These are phyloP conservation scores for Peniophora sp. DNA, from an alignment of 1,284 basidiomycete genomes.

Conservation along the genomic window DNA sequence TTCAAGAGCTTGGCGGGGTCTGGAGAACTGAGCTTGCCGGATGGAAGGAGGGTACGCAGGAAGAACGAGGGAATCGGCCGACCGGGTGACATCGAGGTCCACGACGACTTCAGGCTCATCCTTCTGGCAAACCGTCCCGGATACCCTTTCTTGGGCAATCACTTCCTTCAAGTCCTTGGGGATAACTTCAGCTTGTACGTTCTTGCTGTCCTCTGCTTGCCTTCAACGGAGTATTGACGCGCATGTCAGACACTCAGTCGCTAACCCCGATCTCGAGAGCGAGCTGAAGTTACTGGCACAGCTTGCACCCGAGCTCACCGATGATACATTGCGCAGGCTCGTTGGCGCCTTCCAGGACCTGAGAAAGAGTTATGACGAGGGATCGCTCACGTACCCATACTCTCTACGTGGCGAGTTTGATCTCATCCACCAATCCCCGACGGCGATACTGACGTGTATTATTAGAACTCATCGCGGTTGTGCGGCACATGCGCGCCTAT, in stretches of 20 bases:
- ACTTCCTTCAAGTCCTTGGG: constrained; percentile 62
- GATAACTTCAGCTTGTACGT: constrained; percentile 49
- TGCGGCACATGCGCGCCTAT: constrained; percentile 53
- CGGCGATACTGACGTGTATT: not conserved
- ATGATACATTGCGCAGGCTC: constrained; percentile 44
- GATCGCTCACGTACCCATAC: constrained; percentile 54
- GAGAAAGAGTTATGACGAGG: constrained; percentile 46
- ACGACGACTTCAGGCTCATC: constrained; percentile 54
- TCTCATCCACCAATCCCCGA: too few relatives aligned
- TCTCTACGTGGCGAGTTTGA: constrained; percentile 49
- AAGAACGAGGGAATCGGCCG: constrained; percentile 25
- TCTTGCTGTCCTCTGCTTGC: not conserved
- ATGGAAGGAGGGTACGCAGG: constrained; percentile 49
- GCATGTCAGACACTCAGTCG: constrained; percentile 41
- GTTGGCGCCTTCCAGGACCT: constrained; percentile 59
- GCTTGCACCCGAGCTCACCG: constrained; percentile 49
- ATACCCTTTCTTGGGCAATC: constrained; percentile 67
- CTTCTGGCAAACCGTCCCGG: constrained; percentile 63
- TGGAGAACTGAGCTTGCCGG: constrained; percentile 51
- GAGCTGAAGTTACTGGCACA: constrained; percentile 50
- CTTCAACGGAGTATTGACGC: too few relatives aligned
- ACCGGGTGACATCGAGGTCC: constrained; percentile 47
- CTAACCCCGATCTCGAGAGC: constrained; percentile 56
- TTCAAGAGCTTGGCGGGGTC: constrained; percentile 60
- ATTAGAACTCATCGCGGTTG: constrained; percentile 55